Evolutionary conservation across 768 basidiomycete genomes (phyloP).

Genomic region (Austroboletus festivus): DNA sequence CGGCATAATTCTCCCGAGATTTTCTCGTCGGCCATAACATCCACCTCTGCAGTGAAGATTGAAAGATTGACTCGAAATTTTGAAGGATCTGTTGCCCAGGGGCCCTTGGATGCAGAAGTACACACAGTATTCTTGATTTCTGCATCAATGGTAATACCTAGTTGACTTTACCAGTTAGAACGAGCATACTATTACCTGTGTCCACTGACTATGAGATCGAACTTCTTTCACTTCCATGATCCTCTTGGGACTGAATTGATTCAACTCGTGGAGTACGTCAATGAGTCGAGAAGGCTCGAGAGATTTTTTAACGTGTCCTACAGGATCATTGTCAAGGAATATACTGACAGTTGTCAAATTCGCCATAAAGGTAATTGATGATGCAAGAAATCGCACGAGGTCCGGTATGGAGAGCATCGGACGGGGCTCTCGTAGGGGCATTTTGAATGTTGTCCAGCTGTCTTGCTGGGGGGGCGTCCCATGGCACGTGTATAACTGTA

Average conservation of each 20-base stretch:
- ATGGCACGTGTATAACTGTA: background rate
- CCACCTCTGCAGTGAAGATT: conserved; percentile 41
- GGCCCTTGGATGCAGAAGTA: background rate
- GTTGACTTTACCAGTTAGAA: background rate
- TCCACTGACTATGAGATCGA: background rate
- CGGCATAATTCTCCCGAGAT: conserved; percentile 72
- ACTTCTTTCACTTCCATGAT: conserved; percentile 58
- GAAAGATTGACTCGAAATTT: conserved; percentile 14
- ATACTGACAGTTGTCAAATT: conserved; percentile 70
- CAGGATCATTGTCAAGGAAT: conserved; percentile 68
- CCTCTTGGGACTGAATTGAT: conserved; percentile 47
- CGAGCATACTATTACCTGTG: background rate
- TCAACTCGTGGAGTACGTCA: conserved; percentile 51
- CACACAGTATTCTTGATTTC: conserved; percentile 23
- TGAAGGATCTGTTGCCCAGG: background rate
- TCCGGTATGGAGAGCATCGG: conserved; percentile 78
- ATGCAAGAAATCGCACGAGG: conserved; percentile 84
- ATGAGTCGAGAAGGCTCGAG: conserved; percentile 46
- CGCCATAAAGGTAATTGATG: conserved; percentile 89
- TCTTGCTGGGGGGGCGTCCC: conserved; percentile 6
- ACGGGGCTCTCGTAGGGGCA: conserved; percentile 73
- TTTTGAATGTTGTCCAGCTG: conserved; percentile 82
- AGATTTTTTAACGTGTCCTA: conserved; percentile 62
- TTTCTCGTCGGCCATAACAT: conserved; percentile 63
- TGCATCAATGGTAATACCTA: conserved; percentile 39